Evolutionary conservation across 2,329 filamentous ascomycete species (phyloP).

Genomic region (Penicillium sclerotiorum): DNA sequence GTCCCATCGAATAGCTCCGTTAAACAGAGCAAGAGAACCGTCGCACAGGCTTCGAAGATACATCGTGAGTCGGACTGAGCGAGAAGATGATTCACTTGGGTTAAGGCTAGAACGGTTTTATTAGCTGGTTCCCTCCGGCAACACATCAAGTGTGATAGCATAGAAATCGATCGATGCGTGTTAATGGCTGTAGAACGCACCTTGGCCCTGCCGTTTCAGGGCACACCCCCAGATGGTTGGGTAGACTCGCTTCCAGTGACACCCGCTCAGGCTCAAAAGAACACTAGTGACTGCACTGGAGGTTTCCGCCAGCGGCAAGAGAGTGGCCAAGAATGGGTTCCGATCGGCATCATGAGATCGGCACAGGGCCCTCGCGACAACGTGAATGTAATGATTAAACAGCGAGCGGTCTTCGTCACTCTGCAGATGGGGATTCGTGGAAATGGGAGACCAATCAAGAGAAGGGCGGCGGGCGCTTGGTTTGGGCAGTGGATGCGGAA

Average conservation of each 20-base stretch:
- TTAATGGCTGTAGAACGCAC: no score
- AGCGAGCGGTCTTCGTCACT: conserved; percentile 31
- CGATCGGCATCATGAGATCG: conserved; percentile 23
- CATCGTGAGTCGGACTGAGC: conserved; percentile 27
- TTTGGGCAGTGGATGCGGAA: conserved; percentile 15
- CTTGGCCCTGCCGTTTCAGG: conserved; percentile 28
- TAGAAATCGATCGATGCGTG: no score
- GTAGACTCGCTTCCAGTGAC: conserved; percentile 33
- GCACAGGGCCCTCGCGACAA: conserved; percentile 28
- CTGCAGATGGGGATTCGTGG: conserved; percentile 24
- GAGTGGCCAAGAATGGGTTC: conserved; percentile 30
- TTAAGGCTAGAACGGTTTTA: conserved; percentile 19
- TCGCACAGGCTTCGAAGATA: conserved; percentile 44
- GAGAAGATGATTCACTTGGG: conserved; percentile 26
- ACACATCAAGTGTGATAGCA: no score
- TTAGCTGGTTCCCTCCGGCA: neutral
- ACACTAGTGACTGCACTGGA: conserved; percentile 31
- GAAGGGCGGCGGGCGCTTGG: conserved; percentile 4
- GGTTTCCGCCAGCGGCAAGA: conserved; percentile 30
- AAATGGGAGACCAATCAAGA: conserved; percentile 13
- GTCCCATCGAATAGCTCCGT: conserved; percentile 49
- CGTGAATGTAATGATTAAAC: conserved; percentile 33
- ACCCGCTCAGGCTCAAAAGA: conserved; percentile 30
- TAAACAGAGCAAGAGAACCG: conserved; percentile 47
- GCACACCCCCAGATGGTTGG: conserved; percentile 30